phyloP scores from a whole-genome alignment of 164 flowering plant species.

The Annona cherimola region DNA sequence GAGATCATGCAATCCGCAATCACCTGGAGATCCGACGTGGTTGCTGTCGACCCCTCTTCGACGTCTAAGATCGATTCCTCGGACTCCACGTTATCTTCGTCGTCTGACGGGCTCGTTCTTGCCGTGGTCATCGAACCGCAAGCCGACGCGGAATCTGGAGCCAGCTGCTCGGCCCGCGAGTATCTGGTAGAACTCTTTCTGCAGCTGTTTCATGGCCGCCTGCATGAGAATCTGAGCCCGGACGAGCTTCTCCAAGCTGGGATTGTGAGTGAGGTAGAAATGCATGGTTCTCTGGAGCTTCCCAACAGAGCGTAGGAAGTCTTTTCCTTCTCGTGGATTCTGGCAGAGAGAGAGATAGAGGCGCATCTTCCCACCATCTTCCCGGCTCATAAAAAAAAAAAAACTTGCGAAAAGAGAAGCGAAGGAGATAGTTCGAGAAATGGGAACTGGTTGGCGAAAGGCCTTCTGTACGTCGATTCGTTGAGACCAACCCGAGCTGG shows the following conservation, averaged over 20 bases:
- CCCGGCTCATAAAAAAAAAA: too few relatives aligned
- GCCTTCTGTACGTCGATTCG: too few relatives aligned
- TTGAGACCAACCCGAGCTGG: too few relatives aligned
- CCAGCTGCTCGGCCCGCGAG: constrained; percentile 46
- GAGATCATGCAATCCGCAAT: constrained; percentile 74
- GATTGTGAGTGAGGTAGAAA: constrained; percentile 17
- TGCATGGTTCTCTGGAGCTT: constrained; percentile 66
- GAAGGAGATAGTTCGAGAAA: too few relatives aligned
- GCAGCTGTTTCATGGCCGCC: constrained; percentile 56
- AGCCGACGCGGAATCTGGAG: constrained; percentile 37
- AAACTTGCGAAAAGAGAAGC: too few relatives aligned
- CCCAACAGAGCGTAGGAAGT: constrained; percentile 39
- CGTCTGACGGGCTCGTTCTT: constrained; percentile 12
- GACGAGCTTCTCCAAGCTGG: constrained; percentile 27
- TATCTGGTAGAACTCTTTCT: constrained; percentile 66
- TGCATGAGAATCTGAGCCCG: constrained; percentile 52
- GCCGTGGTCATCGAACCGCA: constrained; percentile 39
- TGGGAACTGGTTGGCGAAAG: too few relatives aligned
- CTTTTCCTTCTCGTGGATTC: constrained; percentile 44
- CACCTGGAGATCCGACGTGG: constrained; percentile 42
- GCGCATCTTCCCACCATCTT: too few relatives aligned
- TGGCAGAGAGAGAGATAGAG: constrained; percentile 45
- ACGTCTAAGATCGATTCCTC: constrained; percentile 33
- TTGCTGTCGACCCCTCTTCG: constrained; percentile 33
- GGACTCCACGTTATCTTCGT: constrained; percentile 1